Base-by-base conservation (phyloP, 805 yeast genomes). In the Candida verbasci region DNA sequence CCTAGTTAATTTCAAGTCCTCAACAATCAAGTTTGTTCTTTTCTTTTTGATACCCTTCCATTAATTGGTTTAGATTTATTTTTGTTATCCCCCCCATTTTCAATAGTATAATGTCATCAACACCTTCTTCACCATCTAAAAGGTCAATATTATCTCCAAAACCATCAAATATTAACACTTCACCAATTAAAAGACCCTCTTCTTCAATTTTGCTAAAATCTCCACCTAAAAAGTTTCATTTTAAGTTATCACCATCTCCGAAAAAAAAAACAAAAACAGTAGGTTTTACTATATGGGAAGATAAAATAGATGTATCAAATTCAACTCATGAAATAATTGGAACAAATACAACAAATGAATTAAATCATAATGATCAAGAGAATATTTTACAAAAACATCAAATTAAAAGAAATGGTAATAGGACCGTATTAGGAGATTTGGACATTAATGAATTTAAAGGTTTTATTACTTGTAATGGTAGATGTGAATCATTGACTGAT, bases 331-430 rank as follows among this genome's bases (percentile, higher is more conserved):
- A 39, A 17, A 23, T 18, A 6, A 34, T 32, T 14, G 39, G 24
- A 14, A 29, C 34, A 15, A 37, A 33, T 18, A 37, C 46, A 26
- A 26, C 42, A 27, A 56, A 53, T 41, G 48, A 43, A 27, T 46
- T 38, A 17, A 52, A 52, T 40, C 56, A 59, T 41, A 52, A 53
- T 37, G 70, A 67, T 44, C 70, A 67, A 50, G 72, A 67, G 42
- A 67, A 67, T 44, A 54, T 63, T 30, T 50, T 63, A 41, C 68
- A 58, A 44, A 67, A 68, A 8, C 53, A 53, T 31, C 45, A 40
- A 26, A n/a, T 29, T 7, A 30, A n/a, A 24, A 31, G 37, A 25
- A 24, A 29, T 8, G 29, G 23, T 28, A 15, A 14, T 25, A 50
- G 70, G 43, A 28, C 17, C 11, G 62, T 66, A 2, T 53, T 63